Conservation (phyloP, 164 flowering plant species). For the Vitis amurensis region DNA sequence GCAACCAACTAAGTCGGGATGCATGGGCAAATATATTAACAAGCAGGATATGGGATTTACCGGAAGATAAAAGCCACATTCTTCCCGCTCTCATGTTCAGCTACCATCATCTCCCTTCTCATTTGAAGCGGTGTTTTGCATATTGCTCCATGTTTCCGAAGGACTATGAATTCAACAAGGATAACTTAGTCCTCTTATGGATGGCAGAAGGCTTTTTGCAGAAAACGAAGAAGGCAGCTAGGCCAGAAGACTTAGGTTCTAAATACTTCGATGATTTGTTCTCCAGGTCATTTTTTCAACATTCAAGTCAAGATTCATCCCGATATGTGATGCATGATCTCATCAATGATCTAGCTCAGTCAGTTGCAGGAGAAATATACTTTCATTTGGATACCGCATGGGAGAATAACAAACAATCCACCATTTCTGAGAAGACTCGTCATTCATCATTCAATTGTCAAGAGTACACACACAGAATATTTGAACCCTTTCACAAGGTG, state of each 20-base stretch:
- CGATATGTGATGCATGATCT: too few relatives aligned
- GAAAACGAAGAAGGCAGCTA: neutral
- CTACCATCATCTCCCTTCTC: neutral
- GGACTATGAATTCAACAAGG: neutral
- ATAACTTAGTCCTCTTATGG: neutral
- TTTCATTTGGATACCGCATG: too few relatives aligned
- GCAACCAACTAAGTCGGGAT: too few relatives aligned
- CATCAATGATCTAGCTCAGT: too few relatives aligned
- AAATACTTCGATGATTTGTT: neutral
- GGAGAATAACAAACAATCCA: too few relatives aligned
- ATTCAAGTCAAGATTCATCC: too few relatives aligned
- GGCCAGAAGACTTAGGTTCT: neutral
- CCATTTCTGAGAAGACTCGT: too few relatives aligned
- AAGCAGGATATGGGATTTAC: neutral
- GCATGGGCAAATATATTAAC: too few relatives aligned
- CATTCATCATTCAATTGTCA: too few relatives aligned
- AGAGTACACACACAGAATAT: too few relatives aligned
- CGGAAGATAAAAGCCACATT: neutral
- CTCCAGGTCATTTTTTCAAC: neutral
- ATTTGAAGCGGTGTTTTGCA: constrained; percentile 7
- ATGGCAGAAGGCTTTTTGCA: constrained; percentile 4
- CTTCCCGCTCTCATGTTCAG: neutral
- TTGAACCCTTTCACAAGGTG: too few relatives aligned
- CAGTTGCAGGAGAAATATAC: too few relatives aligned
- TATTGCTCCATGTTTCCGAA: constrained; percentile 11